These are phyloP conservation scores for Biscogniauxia mediterranea DNA, from an alignment of 2,329 filamentous ascomycete genomes.

Conservation along the genomic window DNA sequence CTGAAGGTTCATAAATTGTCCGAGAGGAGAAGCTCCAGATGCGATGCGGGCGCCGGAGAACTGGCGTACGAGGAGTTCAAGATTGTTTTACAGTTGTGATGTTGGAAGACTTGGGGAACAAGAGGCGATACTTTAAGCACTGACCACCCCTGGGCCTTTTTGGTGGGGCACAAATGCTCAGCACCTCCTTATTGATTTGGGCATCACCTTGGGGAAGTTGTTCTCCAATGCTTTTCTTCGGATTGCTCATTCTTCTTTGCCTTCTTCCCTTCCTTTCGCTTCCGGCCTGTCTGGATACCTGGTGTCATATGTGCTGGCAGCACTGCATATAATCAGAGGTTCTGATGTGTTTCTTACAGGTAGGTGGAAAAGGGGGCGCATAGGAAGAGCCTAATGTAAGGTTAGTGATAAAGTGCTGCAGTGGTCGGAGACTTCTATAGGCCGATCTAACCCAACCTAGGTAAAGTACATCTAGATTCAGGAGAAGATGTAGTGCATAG, in stretches of 20 bases:
- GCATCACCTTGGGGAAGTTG: background rate
- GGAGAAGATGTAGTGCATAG: background rate
- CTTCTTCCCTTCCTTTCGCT: background rate
- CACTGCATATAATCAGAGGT: background rate
- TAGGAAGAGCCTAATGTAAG: background rate
- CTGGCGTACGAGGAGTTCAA: background rate
- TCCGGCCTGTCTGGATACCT: background rate
- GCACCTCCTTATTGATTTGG: background rate
- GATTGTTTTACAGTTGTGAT: background rate
- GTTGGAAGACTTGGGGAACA: constrained; percentile 5
- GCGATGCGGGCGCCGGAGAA: background rate
- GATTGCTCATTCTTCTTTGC: background rate
- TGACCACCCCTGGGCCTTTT: background rate
- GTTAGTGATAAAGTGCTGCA: background rate
- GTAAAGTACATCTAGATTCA: background rate
- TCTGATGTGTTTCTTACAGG: background rate
- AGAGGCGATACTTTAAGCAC: background rate
- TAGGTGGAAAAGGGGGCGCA: background rate
- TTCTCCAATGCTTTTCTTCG: background rate
- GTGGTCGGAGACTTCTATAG: background rate
- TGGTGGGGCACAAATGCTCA: background rate
- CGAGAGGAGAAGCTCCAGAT: background rate
- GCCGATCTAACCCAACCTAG: background rate
- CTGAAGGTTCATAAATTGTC: background rate
- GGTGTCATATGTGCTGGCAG: background rate